phyloP scores from a whole-genome alignment of 768 basidiomycete species.

The Hygrocybe punicea region DNA sequence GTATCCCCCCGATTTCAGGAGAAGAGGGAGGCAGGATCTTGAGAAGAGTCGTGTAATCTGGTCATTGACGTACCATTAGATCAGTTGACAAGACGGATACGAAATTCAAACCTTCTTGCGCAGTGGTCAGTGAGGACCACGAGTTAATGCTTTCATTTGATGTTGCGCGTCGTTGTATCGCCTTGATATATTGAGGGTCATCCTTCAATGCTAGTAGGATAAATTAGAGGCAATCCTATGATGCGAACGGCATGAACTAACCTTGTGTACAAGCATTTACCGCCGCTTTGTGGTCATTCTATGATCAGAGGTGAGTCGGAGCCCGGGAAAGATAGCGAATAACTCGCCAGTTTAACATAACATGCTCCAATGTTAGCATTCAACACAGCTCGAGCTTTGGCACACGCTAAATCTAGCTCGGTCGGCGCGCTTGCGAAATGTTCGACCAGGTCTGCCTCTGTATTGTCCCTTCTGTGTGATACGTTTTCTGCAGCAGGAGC shows the following conservation, averaged over 20 bases:
- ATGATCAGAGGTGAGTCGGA: slow-evolving; percentile 6
- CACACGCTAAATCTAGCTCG: slow-evolving; percentile 45
- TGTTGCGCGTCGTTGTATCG: slow-evolving; percentile 79
- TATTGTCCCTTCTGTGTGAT: slow-evolving; percentile 8
- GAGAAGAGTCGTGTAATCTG: slow-evolving; percentile 79
- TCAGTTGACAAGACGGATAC: not conserved
- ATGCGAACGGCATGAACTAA: slow-evolving; percentile 17
- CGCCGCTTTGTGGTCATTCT: slow-evolving; percentile 78
- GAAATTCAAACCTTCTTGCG: slow-evolving; percentile 68
- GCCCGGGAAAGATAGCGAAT: slow-evolving; percentile 1
- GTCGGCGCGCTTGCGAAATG: slow-evolving; percentile 23
- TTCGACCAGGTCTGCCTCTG: slow-evolving; percentile 11
- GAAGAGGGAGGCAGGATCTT: slow-evolving; percentile 57
- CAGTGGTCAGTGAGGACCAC: slow-evolving; percentile 79
- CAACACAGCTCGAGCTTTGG: slow-evolving; percentile 64
- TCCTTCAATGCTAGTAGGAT: slow-evolving; percentile 69
- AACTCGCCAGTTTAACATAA: slow-evolving; percentile 67
- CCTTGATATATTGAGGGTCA: slow-evolving; percentile 83
- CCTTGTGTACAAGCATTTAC: slow-evolving; percentile 81
- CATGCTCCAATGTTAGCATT: slow-evolving; percentile 91
- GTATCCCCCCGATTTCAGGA: slow-evolving; percentile 46
- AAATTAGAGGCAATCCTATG: slow-evolving; percentile 6
- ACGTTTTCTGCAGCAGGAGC: not conserved
- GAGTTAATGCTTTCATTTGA: slow-evolving; percentile 77
- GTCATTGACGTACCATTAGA: not conserved